A percentile compares a stretch with the other conserved stretches of the same genome.
Evolutionary conservation across 2,329 filamentous ascomycete genomes (phyloP).

Genomic region (Cladophialophora chaetospira): DNA sequence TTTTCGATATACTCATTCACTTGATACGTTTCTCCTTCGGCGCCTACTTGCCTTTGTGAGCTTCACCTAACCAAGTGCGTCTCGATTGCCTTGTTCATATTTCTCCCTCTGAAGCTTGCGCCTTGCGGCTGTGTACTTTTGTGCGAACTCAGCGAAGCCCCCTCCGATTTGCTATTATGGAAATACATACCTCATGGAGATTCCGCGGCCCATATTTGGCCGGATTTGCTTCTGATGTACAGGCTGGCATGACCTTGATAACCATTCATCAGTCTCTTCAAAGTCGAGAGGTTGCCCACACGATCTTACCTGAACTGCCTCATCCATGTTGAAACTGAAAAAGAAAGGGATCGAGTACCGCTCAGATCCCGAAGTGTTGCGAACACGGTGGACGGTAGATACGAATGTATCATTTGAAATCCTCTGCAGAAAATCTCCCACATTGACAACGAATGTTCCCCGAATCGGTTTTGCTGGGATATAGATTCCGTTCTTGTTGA

Average conservation of each 20-base stretch:
- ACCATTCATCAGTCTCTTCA: too few species aligned
- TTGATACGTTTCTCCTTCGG: too few species aligned
- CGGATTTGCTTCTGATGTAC: conserved; percentile 44
- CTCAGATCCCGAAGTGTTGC: conserved; percentile 39
- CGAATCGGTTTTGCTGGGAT: conserved; percentile 45
- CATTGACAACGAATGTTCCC: conserved; percentile 41
- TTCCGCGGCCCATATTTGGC: conserved; percentile 53
- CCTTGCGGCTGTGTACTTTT: too few species aligned
- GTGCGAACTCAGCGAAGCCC: too few species aligned
- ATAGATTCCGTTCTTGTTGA: conserved; percentile 44
- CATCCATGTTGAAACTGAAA: conserved; percentile 27
- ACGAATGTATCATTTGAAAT: conserved; percentile 52
- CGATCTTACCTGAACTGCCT: background rate
- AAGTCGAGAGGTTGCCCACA: too few species aligned
- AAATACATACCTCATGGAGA: conserved; percentile 13
- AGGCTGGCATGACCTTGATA: conserved; percentile 49
- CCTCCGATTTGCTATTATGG: too few species aligned
- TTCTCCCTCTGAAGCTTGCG: too few species aligned
- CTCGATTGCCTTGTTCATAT: too few species aligned
- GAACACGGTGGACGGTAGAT: conserved; percentile 58
- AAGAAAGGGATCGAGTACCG: conserved; percentile 28
- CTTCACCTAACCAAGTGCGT: too few species aligned
- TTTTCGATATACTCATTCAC: too few species aligned
- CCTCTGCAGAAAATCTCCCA: conserved; percentile 36
- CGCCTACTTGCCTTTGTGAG: too few species aligned